Base-by-base conservation (phyloP, 2,329 filamentous ascomycete genomes). In the Cryphonectria japonica region DNA sequence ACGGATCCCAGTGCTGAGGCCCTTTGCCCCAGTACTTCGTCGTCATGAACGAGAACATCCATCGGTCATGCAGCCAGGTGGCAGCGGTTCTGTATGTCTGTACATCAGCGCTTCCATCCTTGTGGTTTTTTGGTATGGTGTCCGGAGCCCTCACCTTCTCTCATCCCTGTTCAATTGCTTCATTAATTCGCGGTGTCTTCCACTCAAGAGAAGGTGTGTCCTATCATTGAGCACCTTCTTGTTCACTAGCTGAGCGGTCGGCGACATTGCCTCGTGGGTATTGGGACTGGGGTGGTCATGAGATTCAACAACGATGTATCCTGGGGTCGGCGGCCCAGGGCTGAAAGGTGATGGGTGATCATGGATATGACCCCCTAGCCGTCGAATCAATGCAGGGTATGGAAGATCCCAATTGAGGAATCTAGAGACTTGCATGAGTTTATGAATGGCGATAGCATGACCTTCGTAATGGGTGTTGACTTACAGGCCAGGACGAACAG, bases 1-100 rank as follows among this genome's bases (percentile, higher is more conserved):
- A 26, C 0, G 34, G 50, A 4, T 65, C 70, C 74, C 75, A 77
- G 65, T 54, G 9, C 59, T 67, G 62, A 1, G 76, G 76, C 0
- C 76, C 75, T 19, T 43, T 72, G 1, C 75, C 75, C 76, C 75
- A 76, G 64, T 76, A 76, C 52, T 76, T 76, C 14, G 75, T 69
- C 0, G 74, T 76, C 37, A 75, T 68, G 43, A 76, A 77, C 0
- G 74, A 74, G n/a, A 74, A 75, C 57, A 76, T 74, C 75, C 75
- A 76, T 22, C 73, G 73, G 22, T 77, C 73, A 61, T 76, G 75
- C 14, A 77, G 72, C 74, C 75, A 75, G 72, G 75, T 8, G 74
- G 71, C 7, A 67, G 60, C 1, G 5, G 19, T 37, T 69, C 43
- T 37, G 66, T 57, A 14, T 39, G 54, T 14, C 14, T 64, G 61